Evolutionary conservation across 768 basidiomycete genomes (phyloP), one percentile per base, ranked within the genome.

Genomic region (Xerocomellus amylosporus): DNA sequence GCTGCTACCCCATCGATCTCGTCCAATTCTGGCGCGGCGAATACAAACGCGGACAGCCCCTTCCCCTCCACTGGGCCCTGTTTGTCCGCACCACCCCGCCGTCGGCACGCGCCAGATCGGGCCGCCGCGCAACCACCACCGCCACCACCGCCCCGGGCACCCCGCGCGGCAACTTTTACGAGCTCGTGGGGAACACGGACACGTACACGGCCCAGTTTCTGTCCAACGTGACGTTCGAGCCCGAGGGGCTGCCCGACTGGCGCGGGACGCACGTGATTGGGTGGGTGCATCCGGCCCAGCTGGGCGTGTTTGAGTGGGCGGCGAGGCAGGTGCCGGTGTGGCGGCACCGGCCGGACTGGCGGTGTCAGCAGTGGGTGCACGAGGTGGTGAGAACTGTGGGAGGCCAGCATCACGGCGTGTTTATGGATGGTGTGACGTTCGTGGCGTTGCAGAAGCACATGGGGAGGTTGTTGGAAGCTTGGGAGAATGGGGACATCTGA

Each of bases 1-100:
- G 59, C 2, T 56, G 47, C 48, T 61, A 60, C 55, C 48, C 64
- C 5, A 54, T 72, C 56, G 68, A 67, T 15, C 54, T 71, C 42
- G 54, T 49, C 46, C 71, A 72, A 36, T 72, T 71, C 50, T 72
- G 64, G 64, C 71, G 57, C 28, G 51, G 31, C 30, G 58, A 64
- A 42, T 20, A 42, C 46, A 54, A 40, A 3, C 53, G 30, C 12
- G 54, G 58, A 2, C 55, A 49, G 0, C 58, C 61, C 19, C 28
- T 30, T 10, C 62, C 57, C 5, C 59, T 66, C 3, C 68, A 70
- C 49, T 70, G 69, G 69, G 67, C 65, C 33, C 59, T 70, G 52
- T 68, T 68, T n/a, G 34, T 72, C n/a, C 66, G 61, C 19, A 68
- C 62, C 10, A 30, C 49, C 0, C 54, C 62, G 0, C 37, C 6